Base-by-base conservation (phyloP, 345 rosid species). In the Sonneratia caseolaris region DNA sequence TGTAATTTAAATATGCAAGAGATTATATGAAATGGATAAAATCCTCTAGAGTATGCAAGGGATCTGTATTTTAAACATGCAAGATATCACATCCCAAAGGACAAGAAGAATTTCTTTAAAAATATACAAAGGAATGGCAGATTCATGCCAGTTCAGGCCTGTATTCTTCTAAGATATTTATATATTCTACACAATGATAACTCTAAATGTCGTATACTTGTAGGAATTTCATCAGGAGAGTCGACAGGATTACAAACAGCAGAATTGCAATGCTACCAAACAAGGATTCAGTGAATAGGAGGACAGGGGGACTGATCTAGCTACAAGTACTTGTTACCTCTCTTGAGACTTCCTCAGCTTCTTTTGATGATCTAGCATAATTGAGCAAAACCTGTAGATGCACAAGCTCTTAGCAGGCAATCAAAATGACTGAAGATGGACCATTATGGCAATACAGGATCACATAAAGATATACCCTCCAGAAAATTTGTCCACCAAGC, bases 341-440 rank as follows among this genome's bases (percentile, higher is more conserved):
- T 78, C 85, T 85, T 69, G 87, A 82, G 72, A 94, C 96, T 77
- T 91, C 98, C 72, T 94, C 97, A 18, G 98, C 97, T 72, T 94
- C 97, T 81, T 88, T 82, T 67, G 97, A 85, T 66, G 98, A 94
- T 80, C 92, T 84, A 70, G 97, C 97, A 77, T 94, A 94, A 74
- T 91, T 94, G 75, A 91, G 95, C 82, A 94, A 75, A 56, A 94
- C 98, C 98, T 94, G 85, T 47, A 82, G 65, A 70, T 70, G 37
- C 51, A 65, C 35, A 0, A 68, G 45, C 10, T 9, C 10, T 42
- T 42, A 42, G 45, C 45, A 4, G 10, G 66, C 35, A 0, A 40
- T 16, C 3, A 57, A 65, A 43, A 64, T 27, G 47, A 12, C 7
- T n/a, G 13, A 53, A 19, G 57, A 53, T 19, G 24, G 59, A 55